Conservation (phyloP, 2,329 filamentous ascomycete genomes). For the Rachicladosporium sp. region DNA sequence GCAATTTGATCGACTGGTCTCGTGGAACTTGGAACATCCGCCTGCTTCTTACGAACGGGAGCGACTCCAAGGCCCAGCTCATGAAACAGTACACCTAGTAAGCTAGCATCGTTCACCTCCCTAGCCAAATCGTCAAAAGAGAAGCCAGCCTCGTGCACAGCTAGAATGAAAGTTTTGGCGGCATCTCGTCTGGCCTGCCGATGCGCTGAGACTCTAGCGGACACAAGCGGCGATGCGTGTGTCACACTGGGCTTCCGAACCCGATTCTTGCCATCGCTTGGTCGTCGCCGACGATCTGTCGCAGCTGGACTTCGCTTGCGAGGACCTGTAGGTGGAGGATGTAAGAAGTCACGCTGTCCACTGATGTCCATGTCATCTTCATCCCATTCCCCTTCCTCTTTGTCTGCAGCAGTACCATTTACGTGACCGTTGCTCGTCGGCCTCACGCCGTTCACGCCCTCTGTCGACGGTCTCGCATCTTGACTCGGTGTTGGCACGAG, state of each 20-base stretch:
- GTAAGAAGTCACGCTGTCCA: constrained; percentile 13
- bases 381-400: constrained; percentile 70
- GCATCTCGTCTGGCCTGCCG: constrained; percentile 8
- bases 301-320: constrained; percentile 10
- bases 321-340: constrained; percentile 18
- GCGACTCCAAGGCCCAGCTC: constrained; percentile 43
- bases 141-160: constrained; percentile 47
- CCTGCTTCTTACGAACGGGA: neutral
- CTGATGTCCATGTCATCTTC: constrained; percentile 43
- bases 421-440: constrained; percentile 2
- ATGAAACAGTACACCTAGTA: constrained; percentile 54
- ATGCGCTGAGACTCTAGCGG: neutral
- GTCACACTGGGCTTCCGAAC: too few species aligned
- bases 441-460: neutral
- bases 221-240: too few species aligned
- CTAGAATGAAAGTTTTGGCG: constrained; percentile 17
- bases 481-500: neutral
- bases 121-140: constrained; percentile 60
- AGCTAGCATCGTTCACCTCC: constrained; percentile 54
- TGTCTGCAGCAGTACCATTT: constrained; percentile 28
- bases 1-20: too few species aligned
- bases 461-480: too few species aligned
- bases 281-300: neutral
- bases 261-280: too few species aligned
- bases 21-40: neutral